These are phyloP conservation scores for Pythium sukuiense DNA, from an alignment of 352 stramenopile species.

Conservation along the genomic window DNA sequence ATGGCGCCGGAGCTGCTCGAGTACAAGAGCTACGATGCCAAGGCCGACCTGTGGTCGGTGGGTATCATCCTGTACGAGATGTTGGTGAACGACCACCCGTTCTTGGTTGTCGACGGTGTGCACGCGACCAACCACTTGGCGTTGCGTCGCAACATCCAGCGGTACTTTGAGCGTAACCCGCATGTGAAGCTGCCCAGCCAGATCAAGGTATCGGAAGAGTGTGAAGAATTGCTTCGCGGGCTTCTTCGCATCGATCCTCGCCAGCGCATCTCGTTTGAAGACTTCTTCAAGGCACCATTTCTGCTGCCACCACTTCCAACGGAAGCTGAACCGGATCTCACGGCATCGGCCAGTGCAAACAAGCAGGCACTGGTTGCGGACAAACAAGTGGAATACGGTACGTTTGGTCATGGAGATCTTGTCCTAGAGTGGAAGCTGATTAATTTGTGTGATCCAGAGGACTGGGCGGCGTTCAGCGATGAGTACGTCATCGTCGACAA, in stretches of 20 bases:
- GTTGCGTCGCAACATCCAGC: conserved; percentile 73
- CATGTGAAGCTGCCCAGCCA: conserved; percentile 49
- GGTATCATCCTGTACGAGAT: conserved; percentile 86
- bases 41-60: conserved; percentile 79
- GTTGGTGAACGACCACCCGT: conserved; percentile 79
- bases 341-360: conserved; percentile 37
- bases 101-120: conserved; percentile 70
- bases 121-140: conserved; percentile 81
- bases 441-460: too few species aligned
- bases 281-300: conserved; percentile 73
- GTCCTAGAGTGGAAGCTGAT: too few species aligned
- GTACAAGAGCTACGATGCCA: conserved; percentile 86
- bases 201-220: conserved; percentile 61
- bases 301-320: conserved; percentile 54
- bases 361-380: conserved; percentile 73
- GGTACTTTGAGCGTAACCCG: conserved; percentile 67
- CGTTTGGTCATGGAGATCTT: conserved; percentile 16
- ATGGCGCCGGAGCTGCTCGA: conserved; percentile 80
- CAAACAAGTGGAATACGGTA: conserved; percentile 66
- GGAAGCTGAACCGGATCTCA: conserved; percentile 32
- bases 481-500: conserved; percentile 85
- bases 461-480: conserved; percentile 73
- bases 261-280: conserved; percentile 74
- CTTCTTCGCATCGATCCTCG: conserved; percentile 63
- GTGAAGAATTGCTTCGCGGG: conserved; percentile 57